Base-by-base conservation (phyloP, 306 rosid genomes). In the Leucaena leucocephala region DNA sequence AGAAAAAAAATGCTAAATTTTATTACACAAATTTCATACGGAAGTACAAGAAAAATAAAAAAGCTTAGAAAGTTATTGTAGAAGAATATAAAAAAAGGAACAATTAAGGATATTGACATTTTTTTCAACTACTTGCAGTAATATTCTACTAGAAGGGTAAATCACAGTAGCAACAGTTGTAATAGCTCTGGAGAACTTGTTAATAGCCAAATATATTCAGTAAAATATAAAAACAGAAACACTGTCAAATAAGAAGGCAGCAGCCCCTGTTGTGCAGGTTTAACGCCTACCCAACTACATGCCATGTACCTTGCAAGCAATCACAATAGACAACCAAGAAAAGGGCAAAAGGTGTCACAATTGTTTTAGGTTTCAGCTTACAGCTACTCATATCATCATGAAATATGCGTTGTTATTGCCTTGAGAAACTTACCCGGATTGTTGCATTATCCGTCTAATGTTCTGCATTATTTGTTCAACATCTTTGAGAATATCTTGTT, bases 361-460 rank as follows among this genome's bases (percentile, higher is more conserved):
- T 59, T 55, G 55, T 27, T 17, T 27, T 59, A 21, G 21, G 14
- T 39, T 39, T 39, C 39, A 3, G 49, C 81, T 27, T 10, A 34
- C 39, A 52, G 34, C 8, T 62, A 43, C 58, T 62, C 45, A 38
- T 17, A 11, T 63, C 44, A 46, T 27, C 61, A 58, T 36, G 11
- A 43, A 44, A 17, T 6, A 45, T 48, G 43, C 0, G 17, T 58
- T 46, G n/a, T 52, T 38, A 65, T 22, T 39, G 68, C 42, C 21
- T 69, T 11, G 34, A 76, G 71, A 72, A 75, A 81, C 87, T 64
- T 92, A 95, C 98, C 98, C 98, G 75, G 90, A 50, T 59, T 83
- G 92, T 77, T 92, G 97, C 93, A 95, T 91, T 45, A 93, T 91
- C 77, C 89, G 84, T 65, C 94, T 88, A 58, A 93, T 87, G 27